Evolutionary conservation across 768 basidiomycete genomes (phyloP).

Genomic region (Rickenella mellea): DNA sequence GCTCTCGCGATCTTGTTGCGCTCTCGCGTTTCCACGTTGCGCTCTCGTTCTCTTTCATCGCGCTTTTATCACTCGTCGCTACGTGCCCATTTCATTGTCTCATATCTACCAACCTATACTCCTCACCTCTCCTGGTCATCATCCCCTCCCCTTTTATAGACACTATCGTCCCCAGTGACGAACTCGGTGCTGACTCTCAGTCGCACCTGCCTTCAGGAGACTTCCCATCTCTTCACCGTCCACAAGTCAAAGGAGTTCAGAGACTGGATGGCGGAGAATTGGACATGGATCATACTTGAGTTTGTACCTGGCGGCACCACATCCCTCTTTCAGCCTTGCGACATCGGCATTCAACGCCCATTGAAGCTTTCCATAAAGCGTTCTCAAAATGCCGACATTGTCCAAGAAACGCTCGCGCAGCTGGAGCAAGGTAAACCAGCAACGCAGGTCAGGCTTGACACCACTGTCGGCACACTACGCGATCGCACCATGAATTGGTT

Average conservation of each 20-base stretch:
- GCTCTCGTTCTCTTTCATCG: no score
- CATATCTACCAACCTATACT: no score
- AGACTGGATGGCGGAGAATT: constrained; percentile 21
- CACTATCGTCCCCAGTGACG: no score
- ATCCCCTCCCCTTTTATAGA: no score
- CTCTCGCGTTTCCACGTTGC: no score
- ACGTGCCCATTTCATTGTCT: no score
- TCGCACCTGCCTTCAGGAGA: no score
- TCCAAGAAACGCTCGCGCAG: constrained; percentile 18
- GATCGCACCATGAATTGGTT: constrained; percentile 21
- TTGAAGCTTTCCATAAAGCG: constrained; percentile 24
- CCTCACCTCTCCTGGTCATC: no score
- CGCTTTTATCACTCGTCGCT: no score
- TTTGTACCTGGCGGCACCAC: constrained; percentile 26
- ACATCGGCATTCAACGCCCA: constrained; percentile 25
- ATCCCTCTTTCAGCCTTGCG: constrained; percentile 21
- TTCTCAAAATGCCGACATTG: constrained; percentile 24
- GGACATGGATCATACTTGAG: constrained; percentile 20
- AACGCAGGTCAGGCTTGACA: constrained; percentile 12
- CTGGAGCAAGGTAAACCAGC: constrained; percentile 12
- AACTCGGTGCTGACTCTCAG: no score
- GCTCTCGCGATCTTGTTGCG: no score
- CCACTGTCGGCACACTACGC: constrained; percentile 11
- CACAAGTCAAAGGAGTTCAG: constrained; percentile 25
- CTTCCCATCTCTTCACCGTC: no score